Conservation (phyloP, 2,329 filamentous ascomycete species). For the Neofusicoccum parvum region DNA sequence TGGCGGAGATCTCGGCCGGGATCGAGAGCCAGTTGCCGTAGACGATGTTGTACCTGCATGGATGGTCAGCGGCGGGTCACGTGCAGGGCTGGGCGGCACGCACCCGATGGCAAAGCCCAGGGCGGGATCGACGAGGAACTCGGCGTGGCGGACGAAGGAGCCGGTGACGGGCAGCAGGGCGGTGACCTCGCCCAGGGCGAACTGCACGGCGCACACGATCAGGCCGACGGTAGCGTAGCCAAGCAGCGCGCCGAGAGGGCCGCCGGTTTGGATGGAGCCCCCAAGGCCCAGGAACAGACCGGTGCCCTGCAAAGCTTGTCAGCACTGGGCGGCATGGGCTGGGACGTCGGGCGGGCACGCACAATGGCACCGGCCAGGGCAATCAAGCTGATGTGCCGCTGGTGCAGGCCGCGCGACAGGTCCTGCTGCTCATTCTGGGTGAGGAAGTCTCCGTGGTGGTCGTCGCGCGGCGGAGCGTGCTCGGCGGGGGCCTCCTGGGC, state of each 20-base stretch:
- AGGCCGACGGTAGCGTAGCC: constrained; percentile 55
- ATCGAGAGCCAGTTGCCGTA: constrained; percentile 34
- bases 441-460: constrained; percentile 54
- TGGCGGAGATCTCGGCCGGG: constrained; percentile 35
- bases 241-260: constrained; percentile 55
- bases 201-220: constrained; percentile 54
- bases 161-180: constrained; percentile 56
- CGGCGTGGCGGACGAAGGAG: constrained; percentile 52
- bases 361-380: constrained; percentile 61
- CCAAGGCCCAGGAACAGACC: constrained; percentile 57
- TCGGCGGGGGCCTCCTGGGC: not conserved
- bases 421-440: constrained; percentile 55
- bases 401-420: constrained; percentile 51
- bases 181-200: constrained; percentile 55
- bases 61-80: not conserved
- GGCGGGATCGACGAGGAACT: constrained; percentile 54
- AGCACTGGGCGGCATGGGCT: no score
- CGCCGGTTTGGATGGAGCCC: constrained; percentile 54
- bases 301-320: constrained; percentile 25
- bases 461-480: constrained; percentile 26
- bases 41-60: constrained; percentile 24
- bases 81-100: not conserved
- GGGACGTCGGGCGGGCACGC: no score
- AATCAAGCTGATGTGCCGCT: constrained; percentile 58
- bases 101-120: constrained; percentile 39